Evolutionary conservation across 1,284 basidiomycete genomes (phyloP).

Genomic region (Trichosporon inkin): DNA sequence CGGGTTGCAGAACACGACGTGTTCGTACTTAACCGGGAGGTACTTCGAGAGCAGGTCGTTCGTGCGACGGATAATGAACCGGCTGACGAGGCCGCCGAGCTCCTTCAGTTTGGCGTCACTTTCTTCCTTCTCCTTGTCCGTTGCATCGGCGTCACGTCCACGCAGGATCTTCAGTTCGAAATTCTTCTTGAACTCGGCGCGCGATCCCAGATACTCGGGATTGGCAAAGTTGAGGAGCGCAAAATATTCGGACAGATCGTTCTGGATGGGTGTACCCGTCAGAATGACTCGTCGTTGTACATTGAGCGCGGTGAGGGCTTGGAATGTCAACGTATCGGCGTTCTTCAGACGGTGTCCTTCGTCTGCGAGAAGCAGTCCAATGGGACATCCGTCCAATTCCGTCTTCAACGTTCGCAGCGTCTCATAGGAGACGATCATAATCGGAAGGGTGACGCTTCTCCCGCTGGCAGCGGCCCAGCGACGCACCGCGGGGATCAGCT

Average conservation of each 20-base stretch:
- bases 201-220: constrained; percentile 87
- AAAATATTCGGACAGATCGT: constrained; percentile 95
- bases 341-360: constrained; percentile 98
- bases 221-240: constrained; percentile 95
- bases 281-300: constrained; percentile 93
- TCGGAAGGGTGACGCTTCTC: constrained; percentile 58
- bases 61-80: constrained; percentile 95
- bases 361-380: constrained; percentile 90
- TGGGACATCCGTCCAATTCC: constrained; percentile 71
- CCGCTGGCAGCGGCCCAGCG: constrained; percentile 84
- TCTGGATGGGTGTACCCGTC: constrained; percentile 94
- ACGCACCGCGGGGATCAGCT: constrained; percentile 69
- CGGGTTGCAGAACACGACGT: constrained; percentile 93
- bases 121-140: constrained; percentile 71
- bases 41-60: constrained; percentile 98
- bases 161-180: constrained; percentile 92
- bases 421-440: constrained; percentile 99
- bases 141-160: constrained; percentile 87
- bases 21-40: constrained; percentile 97
- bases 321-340: constrained; percentile 85
- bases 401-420: constrained; percentile 78
- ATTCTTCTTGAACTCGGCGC: constrained; percentile 91
- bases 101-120: constrained; percentile 92
- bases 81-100: constrained; percentile 81
- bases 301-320: constrained; percentile 75